phyloP scores from a whole-genome alignment of 1,139 yeast species.

The Casaregolazyma suthepensis region DNA sequence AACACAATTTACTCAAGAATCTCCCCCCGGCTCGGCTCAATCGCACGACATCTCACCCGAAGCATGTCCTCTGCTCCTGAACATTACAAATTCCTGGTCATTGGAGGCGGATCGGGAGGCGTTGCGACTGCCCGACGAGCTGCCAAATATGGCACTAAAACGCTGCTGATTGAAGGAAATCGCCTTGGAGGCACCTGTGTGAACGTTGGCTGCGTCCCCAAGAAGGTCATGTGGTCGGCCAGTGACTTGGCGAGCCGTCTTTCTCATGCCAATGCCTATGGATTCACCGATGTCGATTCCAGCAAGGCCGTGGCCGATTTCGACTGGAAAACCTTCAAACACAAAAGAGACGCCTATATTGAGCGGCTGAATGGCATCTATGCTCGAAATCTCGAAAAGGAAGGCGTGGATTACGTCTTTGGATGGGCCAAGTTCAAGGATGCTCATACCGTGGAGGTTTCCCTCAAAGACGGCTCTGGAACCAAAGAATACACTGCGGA shows the following conservation, averaged over 20 bases:
- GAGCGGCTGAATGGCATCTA: slow-evolving; percentile 86
- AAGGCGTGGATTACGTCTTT: slow-evolving; percentile 77
- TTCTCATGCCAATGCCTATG: slow-evolving; percentile 72
- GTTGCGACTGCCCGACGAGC: slow-evolving; percentile 97
- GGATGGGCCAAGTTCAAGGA: slow-evolving; percentile 76
- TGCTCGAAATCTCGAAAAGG: slow-evolving; percentile 76
- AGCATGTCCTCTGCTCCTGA: slow-evolving; percentile 29
- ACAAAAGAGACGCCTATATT: slow-evolving; percentile 87
- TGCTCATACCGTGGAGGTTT: slow-evolving; percentile 78
- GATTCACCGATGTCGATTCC: slow-evolving; percentile 54
- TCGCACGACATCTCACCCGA: slow-evolving; percentile 12
- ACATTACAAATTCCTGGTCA: slow-evolving; percentile 85
- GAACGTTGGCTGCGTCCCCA: slow-evolving; percentile 98
- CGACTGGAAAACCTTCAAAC: slow-evolving; percentile 75
- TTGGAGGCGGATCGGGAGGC: slow-evolving; percentile 99
- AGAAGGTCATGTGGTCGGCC: slow-evolving; percentile 98
- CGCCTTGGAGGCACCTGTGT: slow-evolving; percentile 96
- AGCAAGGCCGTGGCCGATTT: slow-evolving; percentile 47
- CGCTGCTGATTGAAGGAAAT: slow-evolving; percentile 72
- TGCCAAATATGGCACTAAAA: slow-evolving; percentile 86
- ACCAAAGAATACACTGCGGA: slow-evolving; percentile 68
- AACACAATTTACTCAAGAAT: background rate
- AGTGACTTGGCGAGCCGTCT: slow-evolving; percentile 77
- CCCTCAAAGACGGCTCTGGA: slow-evolving; percentile 35
- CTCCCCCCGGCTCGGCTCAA: slow-evolving; percentile 4